Evolutionary conservation across 495 filamentous ascomycete species (phyloP), one percentile per base, ranked within the genome.

Genomic region (Glonium stellatum): DNA sequence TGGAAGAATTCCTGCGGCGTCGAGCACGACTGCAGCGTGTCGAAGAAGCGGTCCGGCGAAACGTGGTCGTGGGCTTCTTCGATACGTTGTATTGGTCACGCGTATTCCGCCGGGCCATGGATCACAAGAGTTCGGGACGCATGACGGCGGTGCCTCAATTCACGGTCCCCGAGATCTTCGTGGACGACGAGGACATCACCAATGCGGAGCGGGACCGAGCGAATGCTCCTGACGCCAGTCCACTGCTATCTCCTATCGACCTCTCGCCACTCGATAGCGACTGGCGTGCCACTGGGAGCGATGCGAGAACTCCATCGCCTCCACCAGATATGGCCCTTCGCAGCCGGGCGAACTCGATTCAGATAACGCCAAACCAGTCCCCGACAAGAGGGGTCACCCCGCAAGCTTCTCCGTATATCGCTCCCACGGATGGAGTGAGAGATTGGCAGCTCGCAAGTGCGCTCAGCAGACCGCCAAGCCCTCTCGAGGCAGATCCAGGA

Each of bases 1-100:
- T 99, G 1, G 92, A 99, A 68, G 93, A 99, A 69, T 99, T 93
- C 75, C 78, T 99, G 23, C 88, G 92, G 46, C 90, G 93, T 21
- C 87, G 91, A 21, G 87, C 90, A 37, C 84, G 92, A 27, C 79
- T 99, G 15, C 90, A 96, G 69, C 87, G 92, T 52, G 93, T 99
- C n/a, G 89, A 99, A 69, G 92, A 99, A 71, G 90, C 90, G 61
- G 89, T 97, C 54, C 86, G 87, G 41, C 83, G 93, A 44, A 88
- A 90, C 55, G 82, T 89, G 31, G 93, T 99, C 5, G 81, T 88
- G 15, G 90, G 91, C 31, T 99, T 99, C 79, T 97, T 99, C 75
- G 87, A 97, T 68, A 97, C 91, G 22, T 77, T 97, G 72, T 92
- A 90, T 76, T 96, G 89, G 84, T 81, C 83, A 54, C 88, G 92